These are phyloP conservation scores for Kwoniella sp. DNA, from an alignment of 768 basidiomycete species.

Conservation along the genomic window DNA sequence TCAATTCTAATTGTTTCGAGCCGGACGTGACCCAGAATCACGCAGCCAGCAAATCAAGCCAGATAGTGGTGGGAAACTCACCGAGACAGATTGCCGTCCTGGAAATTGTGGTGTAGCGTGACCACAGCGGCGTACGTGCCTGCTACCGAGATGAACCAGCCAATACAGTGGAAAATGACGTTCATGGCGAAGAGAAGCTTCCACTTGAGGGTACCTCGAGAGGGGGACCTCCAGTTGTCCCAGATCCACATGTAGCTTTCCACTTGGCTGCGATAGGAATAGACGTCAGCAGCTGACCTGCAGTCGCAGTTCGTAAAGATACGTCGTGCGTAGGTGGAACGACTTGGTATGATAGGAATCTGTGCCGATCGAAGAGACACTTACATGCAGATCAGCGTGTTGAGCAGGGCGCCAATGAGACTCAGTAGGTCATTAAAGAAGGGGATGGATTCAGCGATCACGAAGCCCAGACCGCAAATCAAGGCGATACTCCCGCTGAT, in stretches of 20 bases:
- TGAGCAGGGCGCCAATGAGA: conserved; percentile 45
- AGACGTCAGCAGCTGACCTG: conserved; percentile 7
- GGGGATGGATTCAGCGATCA: conserved; percentile 50
- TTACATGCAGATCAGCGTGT: conserved; percentile 44
- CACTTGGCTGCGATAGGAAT: conserved; percentile 19
- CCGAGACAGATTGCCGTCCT: conserved; percentile 12
- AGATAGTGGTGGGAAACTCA: neutral
- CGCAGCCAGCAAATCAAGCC: neutral
- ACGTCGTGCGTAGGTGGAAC: too few relatives aligned
- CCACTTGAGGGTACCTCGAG: conserved; percentile 8
- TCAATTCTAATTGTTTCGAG: neutral
- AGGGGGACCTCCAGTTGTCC: conserved; percentile 28
- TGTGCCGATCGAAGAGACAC: neutral
- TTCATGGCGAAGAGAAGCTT: conserved; percentile 6
- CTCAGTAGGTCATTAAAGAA: conserved; percentile 45
- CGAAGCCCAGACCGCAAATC: conserved; percentile 38
- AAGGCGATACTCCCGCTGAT: conserved; percentile 34
- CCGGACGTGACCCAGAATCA: too few relatives aligned
- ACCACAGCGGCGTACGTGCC: conserved; percentile 23
- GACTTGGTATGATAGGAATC: too few relatives aligned
- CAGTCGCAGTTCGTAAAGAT: too few relatives aligned
- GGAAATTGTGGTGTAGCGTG: conserved; percentile 8
- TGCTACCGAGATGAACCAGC: conserved; percentile 19
- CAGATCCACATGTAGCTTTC: conserved; percentile 51
- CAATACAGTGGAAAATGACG: conserved; percentile 16